These are phyloP conservation scores for Clonostachys byssicola DNA, from an alignment of 2,329 filamentous ascomycete species.

Conservation along the genomic window DNA sequence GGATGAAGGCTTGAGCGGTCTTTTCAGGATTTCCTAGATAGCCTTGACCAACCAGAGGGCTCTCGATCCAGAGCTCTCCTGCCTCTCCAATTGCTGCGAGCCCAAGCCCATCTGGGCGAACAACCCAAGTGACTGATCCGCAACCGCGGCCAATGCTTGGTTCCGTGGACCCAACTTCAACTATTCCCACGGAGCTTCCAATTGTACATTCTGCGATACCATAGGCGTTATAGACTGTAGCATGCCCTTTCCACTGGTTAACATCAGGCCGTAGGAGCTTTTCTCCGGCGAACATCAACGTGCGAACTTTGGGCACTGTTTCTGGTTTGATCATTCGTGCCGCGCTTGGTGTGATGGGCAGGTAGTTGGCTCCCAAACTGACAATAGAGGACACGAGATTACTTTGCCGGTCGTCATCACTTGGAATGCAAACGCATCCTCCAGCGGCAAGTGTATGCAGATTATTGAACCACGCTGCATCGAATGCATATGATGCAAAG, in stretches of 20 bases:
- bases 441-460: slow-evolving; percentile 4
- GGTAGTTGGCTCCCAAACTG: slow-evolving; percentile 5
- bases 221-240: background rate
- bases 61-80: slow-evolving; percentile 84
- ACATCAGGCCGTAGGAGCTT: slow-evolving; percentile 7
- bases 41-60: slow-evolving; percentile 70
- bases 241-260: background rate
- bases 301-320: slow-evolving; percentile 8
- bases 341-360: slow-evolving; percentile 7
- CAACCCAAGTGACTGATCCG: slow-evolving; percentile 24
- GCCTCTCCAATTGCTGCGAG: slow-evolving; percentile 28
- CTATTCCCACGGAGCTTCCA: background rate
- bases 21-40: slow-evolving; percentile 48
- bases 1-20: slow-evolving; percentile 44
- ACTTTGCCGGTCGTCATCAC: slow-evolving; percentile 6
- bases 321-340: slow-evolving; percentile 10
- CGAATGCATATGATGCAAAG: slow-evolving; percentile 7
- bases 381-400: slow-evolving; percentile 6
- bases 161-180: background rate
- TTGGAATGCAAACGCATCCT: slow-evolving; percentile 8
- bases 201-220: slow-evolving; percentile 1
- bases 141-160: slow-evolving; percentile 5
- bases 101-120: slow-evolving; percentile 21
- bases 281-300: slow-evolving; percentile 12
- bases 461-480: slow-evolving; percentile 4